Base-by-base conservation (phyloP, 768 basidiomycete species). In the Russula emetica region DNA sequence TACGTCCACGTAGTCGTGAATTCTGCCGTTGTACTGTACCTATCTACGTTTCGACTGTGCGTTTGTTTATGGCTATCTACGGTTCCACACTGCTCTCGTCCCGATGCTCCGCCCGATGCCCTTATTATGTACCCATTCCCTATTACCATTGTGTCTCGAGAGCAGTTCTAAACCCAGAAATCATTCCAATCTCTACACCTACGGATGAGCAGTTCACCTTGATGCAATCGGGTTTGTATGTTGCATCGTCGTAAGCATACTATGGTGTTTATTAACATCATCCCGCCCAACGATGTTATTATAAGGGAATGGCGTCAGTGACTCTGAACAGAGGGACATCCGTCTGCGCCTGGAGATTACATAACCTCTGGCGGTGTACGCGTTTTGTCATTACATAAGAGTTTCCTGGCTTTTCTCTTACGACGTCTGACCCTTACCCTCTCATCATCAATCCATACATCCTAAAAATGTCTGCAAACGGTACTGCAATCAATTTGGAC, bases 391-490 rank as follows among this genome's bases (percentile, higher is more conserved):
- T 65, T 65, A 65, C 64, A 65, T 65, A 65, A 65, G 59, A 8
- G 55, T 34, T 30, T 42, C 24, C 49, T 16, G 45, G 32, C 20
- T 30, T 53, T 60, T 50, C 7, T 26, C 49, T 20, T 26, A 24
- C 45, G 36, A n/a, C 54, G 5, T 28, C 40, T 28, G 50, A 65
- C 64, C 1, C 49, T 60, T 38, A 64, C 53, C 55, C n/a, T 16
- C 49, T 47, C 42, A 28, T 34, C 40, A 13, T 47, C 20, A 20
- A 44, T n/a, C 20, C 45, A 22, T 36, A 45, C 20, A 34, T 50
- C 20, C 38, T 52, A 50, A 28, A 55, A 55, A 67, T 67, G 66
- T 67, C 66, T 26, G 66, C 65, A 60, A 61, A 61, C 42, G 62
- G 64, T 42, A 34, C 45, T 26, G 59, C 58, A 54, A 57, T 45